Evolutionary conservation across 148 eudicot genomes (phyloP), one percentile per base, ranked within the genome.

Genomic region (Bassia scoparia): DNA sequence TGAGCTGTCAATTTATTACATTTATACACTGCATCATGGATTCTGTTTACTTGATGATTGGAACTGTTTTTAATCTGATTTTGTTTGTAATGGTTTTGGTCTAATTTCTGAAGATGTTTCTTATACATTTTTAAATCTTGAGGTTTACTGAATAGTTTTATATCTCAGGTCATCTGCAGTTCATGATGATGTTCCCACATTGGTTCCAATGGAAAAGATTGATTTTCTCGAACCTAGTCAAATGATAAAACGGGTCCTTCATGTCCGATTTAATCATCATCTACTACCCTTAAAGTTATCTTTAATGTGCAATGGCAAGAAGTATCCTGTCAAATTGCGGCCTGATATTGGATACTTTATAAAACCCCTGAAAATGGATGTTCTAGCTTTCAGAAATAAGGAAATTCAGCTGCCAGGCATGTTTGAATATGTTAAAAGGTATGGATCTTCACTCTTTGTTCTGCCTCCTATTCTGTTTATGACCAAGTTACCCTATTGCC

Each of bases 311-410:
- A 85, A 83, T 74, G 87, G 81, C 78, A 79, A 82, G 81, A 88
- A 86, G 77, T 80, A 84, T 72, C 81, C 83, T 35, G 94, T 92
- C 52, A 95, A 92, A 84, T 74, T 95, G 85, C 87, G 94, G 77
- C 99, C 99, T 68, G 97, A 95, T 74, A 92, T 95, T 54, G 99
- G 99, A 37, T 95, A 95, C 76, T 95, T 95, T 82, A 86, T 95
- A 26, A 95, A 87, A 85, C 99, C 99, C 78, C 88, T 95, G 41
- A 77, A 83, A 64, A 88, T 95, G 92, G 90, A 90, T 69, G 74
- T 85, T 70, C 80, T 78, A 30, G 66, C 70, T 74, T 95, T 91
- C 81, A 70, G 67, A 44, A 80, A 69, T 68, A 91, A 83, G 81
- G 96, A 89, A 78, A 86, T 93, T 72, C 92, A 88, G 78, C 97